Evolutionary conservation across 1,284 basidiomycete species (phyloP).

Genomic region (Irpex sp.): DNA sequence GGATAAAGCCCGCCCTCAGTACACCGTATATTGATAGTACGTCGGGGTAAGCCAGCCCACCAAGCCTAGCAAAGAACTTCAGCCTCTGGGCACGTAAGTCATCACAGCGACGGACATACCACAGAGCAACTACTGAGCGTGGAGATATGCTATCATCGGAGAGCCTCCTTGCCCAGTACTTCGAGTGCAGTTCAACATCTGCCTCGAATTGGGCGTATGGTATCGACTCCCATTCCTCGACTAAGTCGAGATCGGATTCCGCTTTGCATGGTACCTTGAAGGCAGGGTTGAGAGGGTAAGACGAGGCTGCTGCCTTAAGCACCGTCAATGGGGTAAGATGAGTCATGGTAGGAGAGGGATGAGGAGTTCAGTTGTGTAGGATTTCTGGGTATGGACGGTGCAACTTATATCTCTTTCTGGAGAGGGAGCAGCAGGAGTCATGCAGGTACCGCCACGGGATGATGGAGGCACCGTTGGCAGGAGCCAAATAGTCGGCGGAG

Average conservation of each 20-base stretch:
- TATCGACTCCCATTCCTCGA: conserved; percentile 44
- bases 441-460: neutral
- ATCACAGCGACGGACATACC: conserved; percentile 38
- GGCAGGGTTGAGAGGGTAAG: conserved; percentile 40
- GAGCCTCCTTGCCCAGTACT: conserved; percentile 51
- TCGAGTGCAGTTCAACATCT: conserved; percentile 51
- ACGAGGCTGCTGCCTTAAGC: conserved; percentile 42
- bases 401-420: neutral
- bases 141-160: conserved; percentile 37
- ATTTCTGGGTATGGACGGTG: neutral
- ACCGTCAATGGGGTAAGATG: conserved; percentile 44
- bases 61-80: conserved; percentile 41
- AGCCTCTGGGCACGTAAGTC: neutral
- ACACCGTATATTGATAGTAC: conserved; percentile 68
- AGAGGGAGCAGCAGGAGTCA: neutral
- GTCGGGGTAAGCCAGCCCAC: conserved; percentile 63
- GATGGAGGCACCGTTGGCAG: neutral
- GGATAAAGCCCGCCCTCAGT: conserved; percentile 65
- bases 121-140: conserved; percentile 61
- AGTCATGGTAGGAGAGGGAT: conserved; percentile 17
- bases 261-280: conserved; percentile 46
- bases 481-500: neutral
- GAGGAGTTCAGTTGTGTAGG: neutral
- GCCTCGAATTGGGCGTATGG: conserved; percentile 48
- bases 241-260: conserved; percentile 29